A percentile compares a stretch with the other conserved stretches of the same genome.
Conservation (phyloP, 2,329 filamentous ascomycete species). For the Pseudogymnoascus sp. region DNA sequence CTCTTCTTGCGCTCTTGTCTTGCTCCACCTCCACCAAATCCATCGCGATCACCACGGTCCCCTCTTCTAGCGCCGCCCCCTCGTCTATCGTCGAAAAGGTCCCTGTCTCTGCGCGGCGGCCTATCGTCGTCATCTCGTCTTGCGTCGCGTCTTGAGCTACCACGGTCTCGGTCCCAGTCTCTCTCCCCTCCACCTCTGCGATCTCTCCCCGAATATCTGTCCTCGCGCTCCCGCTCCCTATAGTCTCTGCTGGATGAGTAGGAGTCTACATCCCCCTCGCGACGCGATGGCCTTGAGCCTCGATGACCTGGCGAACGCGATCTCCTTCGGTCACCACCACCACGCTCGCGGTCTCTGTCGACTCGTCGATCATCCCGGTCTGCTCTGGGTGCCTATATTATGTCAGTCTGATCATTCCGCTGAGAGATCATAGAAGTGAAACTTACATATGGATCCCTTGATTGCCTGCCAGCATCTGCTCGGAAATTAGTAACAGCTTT, state of each 20-base stretch:
- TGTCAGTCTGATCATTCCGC: constrained; percentile 22
- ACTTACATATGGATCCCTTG: constrained; percentile 47
- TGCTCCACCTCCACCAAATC: constrained; percentile 38
- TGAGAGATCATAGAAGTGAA: constrained; percentile 2
- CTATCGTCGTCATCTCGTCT: constrained; percentile 60
- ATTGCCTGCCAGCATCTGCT: constrained; percentile 42
- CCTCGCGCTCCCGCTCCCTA: constrained; percentile 86
- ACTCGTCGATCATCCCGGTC: constrained; percentile 33
- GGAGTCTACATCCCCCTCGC: constrained; percentile 70
- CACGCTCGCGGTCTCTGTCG: constrained; percentile 39
- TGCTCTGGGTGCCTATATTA: constrained; percentile 17
- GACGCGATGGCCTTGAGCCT: constrained; percentile 56
- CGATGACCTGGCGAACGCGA: constrained; percentile 79
- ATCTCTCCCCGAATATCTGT: constrained; percentile 71
- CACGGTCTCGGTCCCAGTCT: constrained; percentile 68
- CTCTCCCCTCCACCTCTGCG: constrained; percentile 57
- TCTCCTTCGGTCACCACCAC: constrained; percentile 59
- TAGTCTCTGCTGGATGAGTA: constrained; percentile 93
- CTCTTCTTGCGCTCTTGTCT: constrained; percentile 51
- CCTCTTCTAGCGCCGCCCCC: constrained; percentile 39
- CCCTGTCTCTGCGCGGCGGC: constrained; percentile 47
- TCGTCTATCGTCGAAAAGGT: constrained; percentile 56
- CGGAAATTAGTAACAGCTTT: constrained; percentile 30
- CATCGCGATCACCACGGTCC: constrained; percentile 32
- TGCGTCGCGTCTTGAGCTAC: constrained; percentile 52